Evolutionary conservation across 1,284 basidiomycete species (phyloP).

Genomic region (Cystobasidium slooffiae): DNA sequence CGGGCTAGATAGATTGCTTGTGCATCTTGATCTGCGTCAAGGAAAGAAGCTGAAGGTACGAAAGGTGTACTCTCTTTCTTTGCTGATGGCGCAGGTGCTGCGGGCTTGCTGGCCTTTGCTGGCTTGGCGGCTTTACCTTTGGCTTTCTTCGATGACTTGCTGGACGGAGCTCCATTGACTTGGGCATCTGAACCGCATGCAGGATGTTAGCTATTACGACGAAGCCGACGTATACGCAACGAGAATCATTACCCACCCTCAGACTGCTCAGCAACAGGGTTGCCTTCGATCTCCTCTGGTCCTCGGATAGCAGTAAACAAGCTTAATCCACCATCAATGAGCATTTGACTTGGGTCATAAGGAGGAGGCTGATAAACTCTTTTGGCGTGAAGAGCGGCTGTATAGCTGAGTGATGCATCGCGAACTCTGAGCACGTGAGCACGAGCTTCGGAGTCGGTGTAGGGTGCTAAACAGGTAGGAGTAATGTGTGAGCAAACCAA

Average conservation of each 20-base stretch:
- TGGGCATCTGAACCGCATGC: slow-evolving; percentile 47
- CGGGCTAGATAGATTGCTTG: slow-evolving; percentile 31
- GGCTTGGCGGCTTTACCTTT: slow-evolving; percentile 28
- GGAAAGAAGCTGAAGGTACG: slow-evolving; percentile 15
- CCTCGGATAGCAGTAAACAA: slow-evolving; percentile 62
- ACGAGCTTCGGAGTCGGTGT: slow-evolving; percentile 61
- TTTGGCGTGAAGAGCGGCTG: slow-evolving; percentile 57
- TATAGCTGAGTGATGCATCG: slow-evolving; percentile 60
- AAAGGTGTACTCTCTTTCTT: slow-evolving; percentile 8
- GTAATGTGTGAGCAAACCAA: not conserved
- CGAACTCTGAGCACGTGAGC: slow-evolving; percentile 61
- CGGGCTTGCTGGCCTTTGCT: slow-evolving; percentile 3
- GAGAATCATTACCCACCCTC: slow-evolving; percentile 5
- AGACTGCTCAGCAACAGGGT: not conserved
- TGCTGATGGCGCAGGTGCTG: slow-evolving; percentile 4
- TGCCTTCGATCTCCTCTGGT: slow-evolving; percentile 11
- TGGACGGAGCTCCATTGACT: slow-evolving; percentile 40
- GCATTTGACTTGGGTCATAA: slow-evolving; percentile 35
- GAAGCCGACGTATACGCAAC: slow-evolving; percentile 46
- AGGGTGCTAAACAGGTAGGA: slow-evolving; percentile 57
- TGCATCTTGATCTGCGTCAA: slow-evolving; percentile 16
- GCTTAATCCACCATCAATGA: slow-evolving; percentile 56
- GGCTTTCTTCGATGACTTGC: slow-evolving; percentile 50
- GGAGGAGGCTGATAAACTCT: slow-evolving; percentile 47
- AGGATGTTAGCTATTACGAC: slow-evolving; percentile 55